phyloP scores from a whole-genome alignment of 2,329 filamentous ascomycete species.

The Phialophora tarda region DNA sequence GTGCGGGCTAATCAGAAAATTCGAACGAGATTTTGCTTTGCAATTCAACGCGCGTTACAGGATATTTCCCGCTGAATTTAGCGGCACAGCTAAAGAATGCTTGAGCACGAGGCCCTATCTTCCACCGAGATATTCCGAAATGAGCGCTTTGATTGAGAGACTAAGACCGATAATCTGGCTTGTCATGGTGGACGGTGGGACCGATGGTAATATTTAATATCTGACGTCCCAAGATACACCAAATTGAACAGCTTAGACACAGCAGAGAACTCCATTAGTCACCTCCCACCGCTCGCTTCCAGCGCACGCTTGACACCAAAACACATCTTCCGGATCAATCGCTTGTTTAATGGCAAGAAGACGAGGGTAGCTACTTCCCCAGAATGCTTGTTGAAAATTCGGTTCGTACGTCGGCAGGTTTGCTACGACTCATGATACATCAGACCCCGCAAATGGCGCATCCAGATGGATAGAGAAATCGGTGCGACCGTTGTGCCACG shows the following conservation, averaged over 20 bases:
- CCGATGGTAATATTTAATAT: background rate
- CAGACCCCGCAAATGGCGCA: background rate
- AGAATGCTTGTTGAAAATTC: conserved; percentile 47
- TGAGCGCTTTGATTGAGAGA: too few species aligned
- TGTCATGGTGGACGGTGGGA: background rate
- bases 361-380: conserved; percentile 44
- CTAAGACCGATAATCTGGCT: too few species aligned
- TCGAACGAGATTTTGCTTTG: too few species aligned
- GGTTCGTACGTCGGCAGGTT: conserved; percentile 41
- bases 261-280: background rate
- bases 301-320: conserved; percentile 38
- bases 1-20: too few species aligned
- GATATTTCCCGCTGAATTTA: too few species aligned
- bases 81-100: too few species aligned
- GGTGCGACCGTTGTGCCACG: conserved; percentile 38
- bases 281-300: conserved; percentile 39
- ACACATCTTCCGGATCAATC: conserved; percentile 40
- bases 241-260: background rate
- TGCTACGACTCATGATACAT: conserved; percentile 5
- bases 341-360: conserved; percentile 42
- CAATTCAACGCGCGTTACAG: too few species aligned
- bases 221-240: background rate
- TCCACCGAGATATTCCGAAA: too few species aligned
- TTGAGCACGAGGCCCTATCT: too few species aligned
- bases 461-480: conserved; percentile 11